Evolutionary conservation across 2,329 filamentous ascomycete genomes (phyloP), one percentile per base, ranked within the genome.

Genomic region (Aphanoascus verrucosus): DNA sequence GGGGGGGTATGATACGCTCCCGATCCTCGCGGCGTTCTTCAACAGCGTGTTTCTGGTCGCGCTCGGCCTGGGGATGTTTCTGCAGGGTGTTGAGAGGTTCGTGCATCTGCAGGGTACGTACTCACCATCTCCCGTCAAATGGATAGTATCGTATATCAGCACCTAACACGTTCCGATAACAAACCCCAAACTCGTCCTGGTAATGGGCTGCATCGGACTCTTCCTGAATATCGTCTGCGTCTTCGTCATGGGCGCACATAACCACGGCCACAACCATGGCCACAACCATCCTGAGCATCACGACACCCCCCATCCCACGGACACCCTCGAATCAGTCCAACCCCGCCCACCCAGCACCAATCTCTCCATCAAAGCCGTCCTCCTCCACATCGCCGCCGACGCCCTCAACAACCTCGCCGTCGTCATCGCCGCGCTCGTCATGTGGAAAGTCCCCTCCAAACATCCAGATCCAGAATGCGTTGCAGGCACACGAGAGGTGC

Each of bases 401-500:
- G 83, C 84, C 4, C 74, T 85, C 57, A 89, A 88, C 69, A 90
- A 90, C 60, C 66, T 88, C 9, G 85, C 84, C 8, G 85, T 90
- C 55, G 87, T 88, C 47, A 71, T 83, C 35, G 78, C 84, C 0
- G 84, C 83, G 0, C 62, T 83, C 1, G 73, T 87, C 32, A 84
- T 89, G 64, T 88, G 84, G 85, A 54, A 56, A 32, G 51, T 52
- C 1, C 51, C 54, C 7, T 31, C 54, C 14, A 15, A 52, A n/a
- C 44, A 52, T 19, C 8, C 28, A 1, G 54, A 52, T 19, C 8
- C 28, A 1, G 54, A 55, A 11, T 8, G 15, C 6, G 34, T 17
- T 9, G n/a, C 40, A n/a, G 32, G 12, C 9, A n/a, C n/a, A n/a
- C n/a, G n/a, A n/a, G n/a, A 34, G 2, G 34, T 37, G 17, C 40